Conservation (phyloP, 225 moss, liverwort and hornwort species). For the Pleurozium schreberi region DNA sequence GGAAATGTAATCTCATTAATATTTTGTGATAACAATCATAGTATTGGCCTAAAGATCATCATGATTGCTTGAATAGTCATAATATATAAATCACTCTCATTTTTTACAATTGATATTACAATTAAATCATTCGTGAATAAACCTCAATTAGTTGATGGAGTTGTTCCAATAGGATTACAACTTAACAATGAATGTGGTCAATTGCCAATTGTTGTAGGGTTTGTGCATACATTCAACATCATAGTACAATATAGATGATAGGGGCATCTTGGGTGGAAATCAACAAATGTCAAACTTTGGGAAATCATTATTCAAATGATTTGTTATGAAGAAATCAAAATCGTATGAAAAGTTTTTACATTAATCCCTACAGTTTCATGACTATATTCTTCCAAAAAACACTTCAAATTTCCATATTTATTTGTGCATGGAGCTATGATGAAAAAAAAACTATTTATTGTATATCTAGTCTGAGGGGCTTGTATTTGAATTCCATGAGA, state of each 20-base stretch:
- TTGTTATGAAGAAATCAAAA: neutral
- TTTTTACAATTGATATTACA: neutral
- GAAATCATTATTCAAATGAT: neutral
- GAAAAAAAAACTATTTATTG: neutral
- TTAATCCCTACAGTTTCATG: neutral
- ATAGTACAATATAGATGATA: neutral
- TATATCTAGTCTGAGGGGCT: no score
- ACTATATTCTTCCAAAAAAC: no score
- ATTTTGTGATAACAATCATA: neutral
- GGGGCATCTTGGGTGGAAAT: neutral
- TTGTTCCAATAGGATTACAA: neutral
- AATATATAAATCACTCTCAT: neutral
- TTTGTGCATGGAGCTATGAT: neutral
- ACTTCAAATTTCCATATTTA: neutral
- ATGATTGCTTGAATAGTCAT: accelerated
- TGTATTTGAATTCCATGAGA: neutral
- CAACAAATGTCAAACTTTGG: neutral
- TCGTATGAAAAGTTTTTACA: neutral
- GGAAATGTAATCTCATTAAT: neutral
- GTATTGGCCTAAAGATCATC: neutral
- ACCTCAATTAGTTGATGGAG: neutral
- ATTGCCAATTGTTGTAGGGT: neutral
- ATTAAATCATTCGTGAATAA: neutral
- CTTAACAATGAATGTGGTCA: neutral
- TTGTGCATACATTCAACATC: accelerated